A percentile compares a stretch with the other conserved stretches of the same genome.
Evolutionary conservation across 495 filamentous ascomycete species (phyloP).

Genomic region (Daldinia decipiens): DNA sequence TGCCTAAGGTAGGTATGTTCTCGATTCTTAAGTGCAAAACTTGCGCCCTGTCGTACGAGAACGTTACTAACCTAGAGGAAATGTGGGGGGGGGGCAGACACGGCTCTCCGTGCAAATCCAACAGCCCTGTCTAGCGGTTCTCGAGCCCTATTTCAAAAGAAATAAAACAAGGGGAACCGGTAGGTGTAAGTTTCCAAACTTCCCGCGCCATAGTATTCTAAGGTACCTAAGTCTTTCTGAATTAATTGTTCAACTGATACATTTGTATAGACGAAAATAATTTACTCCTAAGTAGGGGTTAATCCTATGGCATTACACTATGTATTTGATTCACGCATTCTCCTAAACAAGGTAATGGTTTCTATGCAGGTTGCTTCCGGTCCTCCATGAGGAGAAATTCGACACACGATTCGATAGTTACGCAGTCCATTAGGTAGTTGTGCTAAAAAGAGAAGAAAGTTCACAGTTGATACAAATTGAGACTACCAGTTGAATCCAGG

Average conservation of each 20-base stretch:
- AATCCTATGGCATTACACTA: too few species aligned
- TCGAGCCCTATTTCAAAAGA: neutral
- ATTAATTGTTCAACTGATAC: neutral
- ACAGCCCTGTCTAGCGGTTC: neutral
- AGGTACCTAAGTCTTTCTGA: neutral
- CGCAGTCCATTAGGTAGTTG: too few species aligned
- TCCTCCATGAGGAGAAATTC: too few species aligned
- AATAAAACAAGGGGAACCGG: neutral
- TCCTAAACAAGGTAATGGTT: too few species aligned
- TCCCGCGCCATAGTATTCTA: neutral
- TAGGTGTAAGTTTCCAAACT: neutral
- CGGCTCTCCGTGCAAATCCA: neutral
- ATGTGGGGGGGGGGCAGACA: neutral
- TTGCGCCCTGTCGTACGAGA: neutral
- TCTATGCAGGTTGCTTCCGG: too few species aligned
- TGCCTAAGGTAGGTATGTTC: neutral
- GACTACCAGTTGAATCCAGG: neutral
- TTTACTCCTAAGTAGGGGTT: too few species aligned
- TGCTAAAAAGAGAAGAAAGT: too few species aligned
- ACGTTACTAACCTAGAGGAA: neutral
- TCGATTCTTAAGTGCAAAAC: neutral
- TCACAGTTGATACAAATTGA: neutral
- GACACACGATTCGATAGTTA: too few species aligned
- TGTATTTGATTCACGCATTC: too few species aligned
- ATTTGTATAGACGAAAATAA: too few species aligned